phyloP scores from a whole-genome alignment of 106 monocot genomes.

The Allium fistulosum region DNA sequence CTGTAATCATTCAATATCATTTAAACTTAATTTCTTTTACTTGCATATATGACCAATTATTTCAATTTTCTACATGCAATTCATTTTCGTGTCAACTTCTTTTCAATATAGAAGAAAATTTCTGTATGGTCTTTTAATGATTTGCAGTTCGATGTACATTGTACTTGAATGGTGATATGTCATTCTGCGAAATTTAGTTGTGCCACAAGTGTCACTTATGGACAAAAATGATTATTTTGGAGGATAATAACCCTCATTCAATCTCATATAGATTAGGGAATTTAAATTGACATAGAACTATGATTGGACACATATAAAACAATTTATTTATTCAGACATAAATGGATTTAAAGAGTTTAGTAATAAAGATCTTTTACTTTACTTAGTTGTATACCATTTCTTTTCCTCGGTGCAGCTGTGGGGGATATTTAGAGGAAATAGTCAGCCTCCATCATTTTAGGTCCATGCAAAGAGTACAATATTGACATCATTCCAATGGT shows the following conservation, averaged over 20 bases:
- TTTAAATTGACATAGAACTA: too few relatives aligned
- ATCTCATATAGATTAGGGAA: slow-evolving; percentile 27
- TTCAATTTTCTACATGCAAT: too few relatives aligned
- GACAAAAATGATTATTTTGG: slow-evolving; percentile 60
- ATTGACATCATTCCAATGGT: slow-evolving; percentile 94
- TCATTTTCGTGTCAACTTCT: too few relatives aligned
- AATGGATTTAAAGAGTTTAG: too few relatives aligned
- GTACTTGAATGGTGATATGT: neutral
- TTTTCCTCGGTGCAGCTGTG: slow-evolving; percentile 15
- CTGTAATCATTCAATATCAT: too few relatives aligned
- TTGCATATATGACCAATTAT: too few relatives aligned
- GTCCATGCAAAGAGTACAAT: slow-evolving; percentile 80
- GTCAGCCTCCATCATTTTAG: slow-evolving; percentile 66
- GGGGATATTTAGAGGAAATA: slow-evolving; percentile 67
- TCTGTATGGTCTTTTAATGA: too few relatives aligned
- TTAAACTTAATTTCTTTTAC: too few relatives aligned
- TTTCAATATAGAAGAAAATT: too few relatives aligned
- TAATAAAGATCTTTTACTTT: too few relatives aligned
- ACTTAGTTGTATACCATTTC: neutral
- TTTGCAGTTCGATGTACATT: neutral
- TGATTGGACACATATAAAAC: too few relatives aligned
- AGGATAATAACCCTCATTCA: slow-evolving; percentile 50
- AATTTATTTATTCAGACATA: too few relatives aligned
- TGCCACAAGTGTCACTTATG: slow-evolving; percentile 44
- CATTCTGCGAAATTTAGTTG: neutral